These are phyloP conservation scores for Copromyces sp. DNA, from an alignment of 495 filamentous ascomycete genomes.

Conservation along the genomic window DNA sequence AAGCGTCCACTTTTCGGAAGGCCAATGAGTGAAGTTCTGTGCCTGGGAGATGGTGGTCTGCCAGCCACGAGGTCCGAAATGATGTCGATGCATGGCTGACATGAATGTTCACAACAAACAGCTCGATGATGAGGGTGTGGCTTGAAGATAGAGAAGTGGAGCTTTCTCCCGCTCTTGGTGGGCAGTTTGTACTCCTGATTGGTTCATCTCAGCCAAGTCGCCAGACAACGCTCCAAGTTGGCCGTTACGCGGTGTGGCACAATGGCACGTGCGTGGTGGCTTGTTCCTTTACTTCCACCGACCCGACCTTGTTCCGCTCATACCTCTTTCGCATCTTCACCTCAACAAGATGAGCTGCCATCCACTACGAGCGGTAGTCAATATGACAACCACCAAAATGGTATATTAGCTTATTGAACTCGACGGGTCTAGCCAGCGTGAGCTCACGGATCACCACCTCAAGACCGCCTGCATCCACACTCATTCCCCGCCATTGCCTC, in stretches of 20 bases:
- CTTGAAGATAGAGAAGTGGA: neutral
- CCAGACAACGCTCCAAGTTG: neutral
- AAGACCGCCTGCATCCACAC: neutral
- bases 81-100: neutral
- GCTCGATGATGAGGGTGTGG: neutral
- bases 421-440: conserved; percentile 4
- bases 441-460: neutral
- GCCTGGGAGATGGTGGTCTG: neutral
- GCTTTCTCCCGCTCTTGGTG: neutral
- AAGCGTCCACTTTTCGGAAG: neutral
- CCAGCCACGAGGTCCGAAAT: neutral
- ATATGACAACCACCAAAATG: conserved; percentile 12
- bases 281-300: neutral
- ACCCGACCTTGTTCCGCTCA: neutral
- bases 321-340: conserved; percentile 1
- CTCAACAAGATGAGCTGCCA: conserved; percentile 9
- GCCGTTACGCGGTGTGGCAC: neutral
- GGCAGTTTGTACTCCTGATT: neutral
- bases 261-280: neutral
- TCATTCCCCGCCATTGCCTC: neutral
- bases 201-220: neutral
- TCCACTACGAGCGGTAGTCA: conserved; percentile 3
- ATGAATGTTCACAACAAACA: neutral
- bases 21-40: neutral
- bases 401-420: conserved; percentile 16